These are phyloP conservation scores for Mortierella sp. DNA, from an alignment of 371 early-diverging fungal genomes.

Conservation along the genomic window DNA sequence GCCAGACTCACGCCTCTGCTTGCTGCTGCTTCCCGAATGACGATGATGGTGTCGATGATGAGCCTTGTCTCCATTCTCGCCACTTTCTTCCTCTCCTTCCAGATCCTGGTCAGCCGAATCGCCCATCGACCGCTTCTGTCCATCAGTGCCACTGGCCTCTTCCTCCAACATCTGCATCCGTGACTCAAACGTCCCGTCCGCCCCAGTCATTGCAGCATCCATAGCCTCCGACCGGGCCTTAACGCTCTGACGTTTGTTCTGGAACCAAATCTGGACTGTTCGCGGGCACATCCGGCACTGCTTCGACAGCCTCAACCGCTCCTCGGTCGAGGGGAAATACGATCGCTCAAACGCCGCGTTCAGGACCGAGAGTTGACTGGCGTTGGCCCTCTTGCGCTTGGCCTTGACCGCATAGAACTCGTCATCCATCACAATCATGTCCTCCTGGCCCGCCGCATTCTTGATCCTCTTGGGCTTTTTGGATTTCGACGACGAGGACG, in stretches of 20 bases:
- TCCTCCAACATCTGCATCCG: conserved; percentile 16
- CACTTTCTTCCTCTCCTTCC: conserved; percentile 12
- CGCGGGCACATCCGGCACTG: conserved; percentile 92
- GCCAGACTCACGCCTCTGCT: neutral
- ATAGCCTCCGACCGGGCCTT: conserved; percentile 59
- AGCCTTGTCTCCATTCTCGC: neutral
- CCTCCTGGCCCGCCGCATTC: conserved; percentile 48
- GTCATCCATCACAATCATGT: conserved; percentile 52
- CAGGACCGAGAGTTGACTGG: conserved; percentile 66
- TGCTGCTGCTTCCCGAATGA: neutral
- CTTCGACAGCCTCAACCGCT: conserved; percentile 87
- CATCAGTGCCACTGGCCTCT: conserved; percentile 16
- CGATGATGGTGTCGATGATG: conserved; percentile 5
- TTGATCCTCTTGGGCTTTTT: conserved; percentile 55
- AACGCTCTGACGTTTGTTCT: conserved; percentile 85
- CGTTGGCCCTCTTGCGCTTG: conserved; percentile 72
- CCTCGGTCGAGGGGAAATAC: conserved; percentile 77
- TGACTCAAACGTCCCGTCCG: conserved; percentile 16
- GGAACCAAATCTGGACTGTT: conserved; percentile 96
- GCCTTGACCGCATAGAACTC: conserved; percentile 62
- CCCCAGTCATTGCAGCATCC: conserved; percentile 41
- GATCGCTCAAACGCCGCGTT: conserved; percentile 69
- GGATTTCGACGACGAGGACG: conserved; percentile 26
- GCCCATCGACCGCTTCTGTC: conserved; percentile 42
- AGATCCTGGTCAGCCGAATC: conserved; percentile 21